Percentiles rank a stretch among this genome's conserved stretches.
Conservation (phyloP, 345 rosid genomes). For the Rhizophora apiculata region DNA sequence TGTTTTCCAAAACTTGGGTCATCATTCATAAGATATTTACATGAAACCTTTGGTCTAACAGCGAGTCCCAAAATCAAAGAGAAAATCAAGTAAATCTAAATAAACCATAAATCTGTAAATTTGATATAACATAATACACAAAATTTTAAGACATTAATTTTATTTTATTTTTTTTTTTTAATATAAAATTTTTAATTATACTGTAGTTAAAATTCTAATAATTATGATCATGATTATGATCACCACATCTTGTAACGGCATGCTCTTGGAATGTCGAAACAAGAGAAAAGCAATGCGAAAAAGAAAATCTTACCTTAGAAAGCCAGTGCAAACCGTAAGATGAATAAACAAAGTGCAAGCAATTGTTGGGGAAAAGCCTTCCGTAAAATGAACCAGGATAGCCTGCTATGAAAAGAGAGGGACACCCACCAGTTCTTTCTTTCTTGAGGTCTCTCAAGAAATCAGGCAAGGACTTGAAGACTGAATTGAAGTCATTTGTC, state of each 20-base stretch:
- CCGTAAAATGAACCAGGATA: conserved; percentile 88
- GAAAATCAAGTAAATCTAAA: too few relatives aligned
- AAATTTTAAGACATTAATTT: too few relatives aligned
- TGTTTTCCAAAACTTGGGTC: background rate
- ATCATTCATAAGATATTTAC: background rate
- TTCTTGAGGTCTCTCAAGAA: conserved; percentile 38
- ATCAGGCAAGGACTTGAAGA: conserved; percentile 54
- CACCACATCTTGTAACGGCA: background rate
- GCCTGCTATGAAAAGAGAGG: conserved; percentile 47
- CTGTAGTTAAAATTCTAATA: too few relatives aligned
- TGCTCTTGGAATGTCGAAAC: background rate
- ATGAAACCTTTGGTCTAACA: too few relatives aligned
- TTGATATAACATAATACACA: too few relatives aligned
- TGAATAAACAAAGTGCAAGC: conserved; percentile 67
- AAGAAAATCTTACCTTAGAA: conserved; percentile 51
- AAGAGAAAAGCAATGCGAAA: background rate
- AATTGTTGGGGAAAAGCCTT: conserved; percentile 62
- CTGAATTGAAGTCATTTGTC: conserved; percentile 59
- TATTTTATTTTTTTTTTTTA: too few relatives aligned
- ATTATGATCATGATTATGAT: background rate
- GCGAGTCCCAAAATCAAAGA: too few relatives aligned
- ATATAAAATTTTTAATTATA: too few relatives aligned
- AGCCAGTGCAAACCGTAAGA: conserved; percentile 90
- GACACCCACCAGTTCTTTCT: conserved; percentile 22
- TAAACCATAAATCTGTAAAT: too few relatives aligned